Conservation (phyloP, 2,329 filamentous ascomycete genomes). For the Rosellinia necatrix region DNA sequence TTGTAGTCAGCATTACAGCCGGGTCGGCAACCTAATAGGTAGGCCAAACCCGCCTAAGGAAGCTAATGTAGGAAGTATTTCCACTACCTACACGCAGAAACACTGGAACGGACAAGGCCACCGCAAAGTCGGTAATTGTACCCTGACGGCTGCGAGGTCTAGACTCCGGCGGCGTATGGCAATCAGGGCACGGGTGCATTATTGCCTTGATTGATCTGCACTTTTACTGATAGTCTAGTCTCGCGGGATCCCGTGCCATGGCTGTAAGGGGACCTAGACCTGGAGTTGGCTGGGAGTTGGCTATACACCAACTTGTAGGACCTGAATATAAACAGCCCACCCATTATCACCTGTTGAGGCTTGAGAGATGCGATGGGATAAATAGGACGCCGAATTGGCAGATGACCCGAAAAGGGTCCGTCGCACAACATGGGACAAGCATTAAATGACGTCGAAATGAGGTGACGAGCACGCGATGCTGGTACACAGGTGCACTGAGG, state of each 20-base stretch:
- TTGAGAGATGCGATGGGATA: constrained; percentile 1
- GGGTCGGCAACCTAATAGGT: not conserved
- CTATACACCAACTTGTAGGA: too few relatives aligned
- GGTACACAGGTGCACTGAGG: constrained; percentile 5
- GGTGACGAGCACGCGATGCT: constrained; percentile 28
- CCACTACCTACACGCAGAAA: constrained; percentile 10
- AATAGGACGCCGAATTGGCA: constrained; percentile 5
- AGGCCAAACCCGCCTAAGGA: not conserved
- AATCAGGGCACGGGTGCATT: constrained; percentile 21
- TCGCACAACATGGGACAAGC: constrained; percentile 28
- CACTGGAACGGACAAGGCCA: constrained; percentile 34
- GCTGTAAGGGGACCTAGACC: not conserved
- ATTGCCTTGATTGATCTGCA: constrained; percentile 18
- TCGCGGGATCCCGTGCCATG: constrained; percentile 4
- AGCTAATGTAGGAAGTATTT: not conserved
- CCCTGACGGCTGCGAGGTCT: constrained; percentile 15
- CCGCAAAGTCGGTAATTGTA: constrained; percentile 13
- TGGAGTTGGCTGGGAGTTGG: too few relatives aligned
- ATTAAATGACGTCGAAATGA: constrained; percentile 38
- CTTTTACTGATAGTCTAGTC: constrained; percentile 2
- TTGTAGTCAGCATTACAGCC: constrained; percentile 1
- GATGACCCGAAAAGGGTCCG: constrained; percentile 22
- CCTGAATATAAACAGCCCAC: not conserved
- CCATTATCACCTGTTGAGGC: not conserved
- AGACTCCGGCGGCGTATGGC: constrained; percentile 23